These are phyloP conservation scores for Aspergillus fumigatus DNA, from an alignment of 2,329 filamentous ascomycete species.

Conservation along the genomic window DNA sequence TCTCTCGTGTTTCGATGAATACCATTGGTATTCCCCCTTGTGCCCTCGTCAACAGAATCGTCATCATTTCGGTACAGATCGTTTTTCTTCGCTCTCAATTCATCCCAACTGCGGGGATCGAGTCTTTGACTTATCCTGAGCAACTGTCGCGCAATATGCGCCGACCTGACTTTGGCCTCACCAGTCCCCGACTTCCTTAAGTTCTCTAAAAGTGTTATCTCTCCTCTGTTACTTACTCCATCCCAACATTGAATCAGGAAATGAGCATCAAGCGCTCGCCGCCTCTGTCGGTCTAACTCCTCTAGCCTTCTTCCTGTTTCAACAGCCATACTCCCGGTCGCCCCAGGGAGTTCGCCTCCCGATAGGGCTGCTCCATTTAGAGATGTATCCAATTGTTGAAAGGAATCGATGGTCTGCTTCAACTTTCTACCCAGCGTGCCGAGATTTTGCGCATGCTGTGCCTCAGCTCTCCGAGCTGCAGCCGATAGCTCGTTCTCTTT, in stretches of 20 bases:
- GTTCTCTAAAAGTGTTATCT: conserved; percentile 82
- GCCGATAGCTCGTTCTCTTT: conserved; percentile 87
- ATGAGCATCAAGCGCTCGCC: conserved; percentile 84
- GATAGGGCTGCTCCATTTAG: conserved; percentile 58
- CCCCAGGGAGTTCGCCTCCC: conserved; percentile 27
- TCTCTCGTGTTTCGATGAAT: conserved; percentile 66
- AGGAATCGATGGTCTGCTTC: conserved; percentile 85
- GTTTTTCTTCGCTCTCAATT: conserved; percentile 48
- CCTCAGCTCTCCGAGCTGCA: conserved; percentile 84
- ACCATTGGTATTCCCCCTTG: conserved; percentile 46
- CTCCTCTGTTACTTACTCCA: conserved; percentile 85
- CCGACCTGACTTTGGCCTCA: conserved; percentile 90
- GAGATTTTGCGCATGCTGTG: conserved; percentile 85
- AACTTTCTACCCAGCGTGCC: conserved; percentile 83
- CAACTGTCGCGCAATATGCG: conserved; percentile 87
- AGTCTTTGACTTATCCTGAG: conserved; percentile 90
- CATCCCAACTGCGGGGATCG: conserved; percentile 69
- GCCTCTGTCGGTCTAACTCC: conserved; percentile 87
- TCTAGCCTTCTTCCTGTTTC: conserved; percentile 92
- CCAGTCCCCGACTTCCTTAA: conserved; percentile 78
- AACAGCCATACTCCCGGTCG: conserved; percentile 82
- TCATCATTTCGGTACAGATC: conserved; percentile 34
- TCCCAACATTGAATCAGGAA: conserved; percentile 97
- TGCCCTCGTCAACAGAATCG: conserved; percentile 39
- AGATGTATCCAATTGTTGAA: conserved; percentile 81